phyloP scores from a whole-genome alignment of 805 yeast genomes.

The Spathaspora sp. region DNA sequence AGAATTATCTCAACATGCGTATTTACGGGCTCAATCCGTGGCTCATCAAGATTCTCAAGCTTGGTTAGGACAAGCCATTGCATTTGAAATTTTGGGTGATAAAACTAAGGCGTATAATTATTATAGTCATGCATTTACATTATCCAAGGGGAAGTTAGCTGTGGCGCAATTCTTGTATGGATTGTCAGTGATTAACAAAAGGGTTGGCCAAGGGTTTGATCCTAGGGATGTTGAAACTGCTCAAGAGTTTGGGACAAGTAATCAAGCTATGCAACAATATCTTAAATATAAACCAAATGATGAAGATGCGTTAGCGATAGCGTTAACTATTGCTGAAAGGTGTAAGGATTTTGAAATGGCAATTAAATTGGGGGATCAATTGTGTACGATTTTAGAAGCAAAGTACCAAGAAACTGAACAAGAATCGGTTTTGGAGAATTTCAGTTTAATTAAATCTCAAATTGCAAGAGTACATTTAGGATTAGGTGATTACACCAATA shows the following conservation, averaged over 20 bases:
- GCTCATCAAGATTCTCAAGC: constrained; percentile 73
- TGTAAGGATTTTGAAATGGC: constrained; percentile 61
- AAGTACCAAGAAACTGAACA: constrained; percentile 56
- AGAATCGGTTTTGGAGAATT: constrained; percentile 43
- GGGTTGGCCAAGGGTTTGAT: constrained; percentile 40
- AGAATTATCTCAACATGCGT: constrained; percentile 70
- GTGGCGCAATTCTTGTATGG: constrained; percentile 74
- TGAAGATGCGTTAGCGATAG: constrained; percentile 51
- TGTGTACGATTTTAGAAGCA: constrained; percentile 50
- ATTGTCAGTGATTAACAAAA: constrained; percentile 46
- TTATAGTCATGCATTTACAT: constrained; percentile 72
- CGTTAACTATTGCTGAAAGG: constrained; percentile 62
- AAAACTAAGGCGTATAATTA: constrained; percentile 47
- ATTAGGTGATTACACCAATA: constrained; percentile 45
- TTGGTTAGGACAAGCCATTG: constrained; percentile 85
- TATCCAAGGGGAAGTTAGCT: constrained; percentile 72
- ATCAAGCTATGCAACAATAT: constrained; percentile 61
- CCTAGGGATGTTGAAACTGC: constrained; percentile 54
- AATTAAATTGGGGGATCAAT: constrained; percentile 37
- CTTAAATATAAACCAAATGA: constrained; percentile 61
- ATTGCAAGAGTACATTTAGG: constrained; percentile 72
- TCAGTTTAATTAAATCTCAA: constrained; percentile 62
- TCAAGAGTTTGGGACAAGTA: constrained; percentile 66
- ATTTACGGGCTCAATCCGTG: constrained; percentile 70
- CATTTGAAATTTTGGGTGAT: constrained; percentile 50